phyloP scores from a whole-genome alignment of 768 basidiomycete genomes.

The Mycena leptocephala region DNA sequence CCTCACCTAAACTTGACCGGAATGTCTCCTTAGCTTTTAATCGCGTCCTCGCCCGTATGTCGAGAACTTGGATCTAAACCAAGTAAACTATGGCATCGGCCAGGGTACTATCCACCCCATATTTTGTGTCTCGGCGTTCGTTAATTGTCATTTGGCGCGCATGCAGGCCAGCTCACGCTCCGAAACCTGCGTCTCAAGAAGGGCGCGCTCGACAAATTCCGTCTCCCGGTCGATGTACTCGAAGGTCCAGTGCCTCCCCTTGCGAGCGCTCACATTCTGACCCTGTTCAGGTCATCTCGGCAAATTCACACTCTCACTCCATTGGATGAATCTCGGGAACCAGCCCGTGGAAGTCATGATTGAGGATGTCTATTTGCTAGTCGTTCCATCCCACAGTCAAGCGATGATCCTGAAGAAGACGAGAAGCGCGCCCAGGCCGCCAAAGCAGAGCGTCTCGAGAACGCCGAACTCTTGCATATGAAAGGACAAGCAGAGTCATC shows the following conservation, averaged over 20 bases:
- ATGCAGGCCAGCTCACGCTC: constrained; percentile 81
- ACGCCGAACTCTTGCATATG: constrained; percentile 88
- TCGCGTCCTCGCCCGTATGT: constrained; percentile 94
- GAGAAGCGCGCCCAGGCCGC: constrained; percentile 85
- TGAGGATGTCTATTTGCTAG: constrained; percentile 96
- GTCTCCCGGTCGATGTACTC: constrained; percentile 94
- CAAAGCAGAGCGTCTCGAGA: constrained; percentile 91
- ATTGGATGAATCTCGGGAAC: constrained; percentile 92
- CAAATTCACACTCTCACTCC: constrained; percentile 87
- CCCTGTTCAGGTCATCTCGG: constrained; percentile 80
- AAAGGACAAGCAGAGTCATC: constrained; percentile 68
- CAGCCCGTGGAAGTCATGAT: constrained; percentile 93
- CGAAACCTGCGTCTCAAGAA: constrained; percentile 91
- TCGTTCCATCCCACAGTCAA: constrained; percentile 85
- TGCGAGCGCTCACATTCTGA: constrained; percentile 10
- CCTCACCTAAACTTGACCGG: neutral
- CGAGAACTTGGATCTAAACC: constrained; percentile 95
- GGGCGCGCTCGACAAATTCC: constrained; percentile 95
- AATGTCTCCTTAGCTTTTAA: constrained; percentile 76
- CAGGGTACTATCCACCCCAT: constrained; percentile 68
- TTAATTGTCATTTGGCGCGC: constrained; percentile 16
- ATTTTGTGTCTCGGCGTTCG: constrained; percentile 1
- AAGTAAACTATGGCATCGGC: constrained; percentile 94
- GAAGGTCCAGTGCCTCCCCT: constrained; percentile 71
- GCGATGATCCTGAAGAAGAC: constrained; percentile 87